phyloP scores from a whole-genome alignment of 352 stramenopile species.

The Phytophthora sp. region DNA sequence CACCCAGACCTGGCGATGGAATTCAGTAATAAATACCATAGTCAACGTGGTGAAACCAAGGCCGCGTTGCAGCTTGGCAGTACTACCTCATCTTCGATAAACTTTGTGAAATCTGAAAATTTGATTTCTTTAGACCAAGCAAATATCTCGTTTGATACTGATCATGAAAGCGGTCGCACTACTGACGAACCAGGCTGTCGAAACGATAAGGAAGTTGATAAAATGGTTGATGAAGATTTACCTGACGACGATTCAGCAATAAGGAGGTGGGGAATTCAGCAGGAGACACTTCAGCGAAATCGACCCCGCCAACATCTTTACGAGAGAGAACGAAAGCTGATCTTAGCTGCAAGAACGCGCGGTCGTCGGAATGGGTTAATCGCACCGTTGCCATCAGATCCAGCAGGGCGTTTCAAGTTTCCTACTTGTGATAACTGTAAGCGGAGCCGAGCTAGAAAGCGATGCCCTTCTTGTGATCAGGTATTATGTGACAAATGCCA shows the following conservation, averaged over 20 bases:
- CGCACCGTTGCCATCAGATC: slow-evolving; percentile 47
- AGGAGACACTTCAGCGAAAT: slow-evolving; percentile 43
- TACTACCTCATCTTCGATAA: not conserved
- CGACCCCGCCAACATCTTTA: slow-evolving; percentile 31
- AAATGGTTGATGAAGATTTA: slow-evolving; percentile 4
- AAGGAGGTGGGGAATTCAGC: slow-evolving; percentile 44
- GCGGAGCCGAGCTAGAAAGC: slow-evolving; percentile 44
- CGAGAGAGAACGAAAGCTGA: slow-evolving; percentile 47
- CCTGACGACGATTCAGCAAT: slow-evolving; percentile 17
- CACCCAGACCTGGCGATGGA: slow-evolving; percentile 48
- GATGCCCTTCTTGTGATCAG: slow-evolving; percentile 61
- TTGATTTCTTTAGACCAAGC: slow-evolving; percentile 22
- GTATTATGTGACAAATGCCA: slow-evolving; percentile 69
- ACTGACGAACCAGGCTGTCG: not conserved
- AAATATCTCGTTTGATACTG: slow-evolving; percentile 10
- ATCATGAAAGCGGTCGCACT: not conserved
- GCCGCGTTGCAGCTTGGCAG: slow-evolving; percentile 10
- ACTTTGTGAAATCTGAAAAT: slow-evolving; percentile 8
- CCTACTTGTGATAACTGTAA: slow-evolving; percentile 64
- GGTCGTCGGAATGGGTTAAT: slow-evolving; percentile 65
- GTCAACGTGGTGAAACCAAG: not conserved
- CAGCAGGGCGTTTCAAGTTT: slow-evolving; percentile 42
- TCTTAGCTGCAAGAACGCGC: slow-evolving; percentile 38
- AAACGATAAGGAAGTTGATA: not conserved
- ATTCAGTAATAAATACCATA: slow-evolving; percentile 30